A percentile compares a stretch with the other conserved stretches of the same genome.
Conservation (phyloP, 306 rosid species). For the Carpinus viminea region DNA sequence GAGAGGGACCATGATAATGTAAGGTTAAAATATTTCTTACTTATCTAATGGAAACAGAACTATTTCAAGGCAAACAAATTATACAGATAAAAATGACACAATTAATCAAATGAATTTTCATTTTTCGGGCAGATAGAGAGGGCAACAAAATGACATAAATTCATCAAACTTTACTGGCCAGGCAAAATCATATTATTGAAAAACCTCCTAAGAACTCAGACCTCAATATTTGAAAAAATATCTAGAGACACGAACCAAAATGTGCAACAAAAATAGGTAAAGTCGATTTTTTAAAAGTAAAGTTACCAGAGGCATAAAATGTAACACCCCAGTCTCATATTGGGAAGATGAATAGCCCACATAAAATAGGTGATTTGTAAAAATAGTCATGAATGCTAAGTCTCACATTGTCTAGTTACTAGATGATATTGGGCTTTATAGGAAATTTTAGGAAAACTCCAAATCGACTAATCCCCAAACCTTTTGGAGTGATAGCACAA, state of each 20-base stretch:
- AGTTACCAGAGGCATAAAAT: not conserved
- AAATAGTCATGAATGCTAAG: too few species aligned
- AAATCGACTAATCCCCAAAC: too few species aligned
- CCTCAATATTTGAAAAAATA: not conserved
- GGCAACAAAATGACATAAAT: not conserved
- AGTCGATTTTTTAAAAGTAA: too few species aligned
- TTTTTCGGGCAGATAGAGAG: not conserved
- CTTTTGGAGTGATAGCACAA: too few species aligned
- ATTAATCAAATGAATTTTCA: not conserved
- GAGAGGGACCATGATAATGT: conserved; percentile 17
- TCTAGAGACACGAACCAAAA: not conserved
- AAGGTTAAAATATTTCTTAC: conserved; percentile 5
- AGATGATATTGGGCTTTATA: too few species aligned
- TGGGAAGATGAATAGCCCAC: too few species aligned
- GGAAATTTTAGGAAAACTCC: too few species aligned
- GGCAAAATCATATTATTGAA: not conserved
- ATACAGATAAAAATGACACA: not conserved
- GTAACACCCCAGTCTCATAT: too few species aligned
- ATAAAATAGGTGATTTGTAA: too few species aligned
- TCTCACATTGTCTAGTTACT: too few species aligned
- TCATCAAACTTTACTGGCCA: not conserved
- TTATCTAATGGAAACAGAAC: not conserved
- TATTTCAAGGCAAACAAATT: not conserved
- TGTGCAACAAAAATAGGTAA: not conserved
- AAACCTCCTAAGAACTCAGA: not conserved